A percentile compares a stretch with the other conserved stretches of the same genome.
Evolutionary conservation across 1,284 basidiomycete genomes (phyloP).

Genomic region (Boletus sp.): DNA sequence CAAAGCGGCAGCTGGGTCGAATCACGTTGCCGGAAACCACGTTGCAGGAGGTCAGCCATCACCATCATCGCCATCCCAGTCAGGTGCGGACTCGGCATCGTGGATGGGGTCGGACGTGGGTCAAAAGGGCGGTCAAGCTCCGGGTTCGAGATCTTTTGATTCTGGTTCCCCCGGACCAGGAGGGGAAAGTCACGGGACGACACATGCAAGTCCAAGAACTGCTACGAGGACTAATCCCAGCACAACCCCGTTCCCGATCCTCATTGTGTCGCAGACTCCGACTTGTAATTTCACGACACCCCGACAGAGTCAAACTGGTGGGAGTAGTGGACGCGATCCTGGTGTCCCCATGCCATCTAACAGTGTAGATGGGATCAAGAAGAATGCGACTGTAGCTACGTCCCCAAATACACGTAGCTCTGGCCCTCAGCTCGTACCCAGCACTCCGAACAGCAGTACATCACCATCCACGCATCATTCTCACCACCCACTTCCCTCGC

Average conservation of each 20-base stretch:
- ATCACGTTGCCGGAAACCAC: constrained; percentile 4
- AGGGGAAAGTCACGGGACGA: neutral
- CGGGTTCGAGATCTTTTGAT: neutral
- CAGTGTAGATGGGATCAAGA: constrained; percentile 5
- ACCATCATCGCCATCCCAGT: constrained; percentile 7
- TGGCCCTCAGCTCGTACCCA: constrained; percentile 1
- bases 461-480: constrained; percentile 3
- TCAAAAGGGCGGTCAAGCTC: neutral
- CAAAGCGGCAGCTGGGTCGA: constrained; percentile 9
- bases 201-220: neutral
- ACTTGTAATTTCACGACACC: neutral
- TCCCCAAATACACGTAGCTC: constrained; percentile 9
- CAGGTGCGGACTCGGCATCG: constrained; percentile 1
- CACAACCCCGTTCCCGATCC: constrained; percentile 27
- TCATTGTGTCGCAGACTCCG: constrained; percentile 13
- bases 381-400: constrained; percentile 1
- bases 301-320: constrained; percentile 2
- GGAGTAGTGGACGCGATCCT: neutral
- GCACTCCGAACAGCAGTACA: neutral
- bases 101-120: constrained; percentile 5
- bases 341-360: neutral
- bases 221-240: neutral
- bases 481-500: constrained; percentile 16
- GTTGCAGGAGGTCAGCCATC: constrained; percentile 1
- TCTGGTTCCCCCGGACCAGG: neutral